Conservation (phyloP, 1,284 basidiomycete species). For the Entoloma clypeatum region DNA sequence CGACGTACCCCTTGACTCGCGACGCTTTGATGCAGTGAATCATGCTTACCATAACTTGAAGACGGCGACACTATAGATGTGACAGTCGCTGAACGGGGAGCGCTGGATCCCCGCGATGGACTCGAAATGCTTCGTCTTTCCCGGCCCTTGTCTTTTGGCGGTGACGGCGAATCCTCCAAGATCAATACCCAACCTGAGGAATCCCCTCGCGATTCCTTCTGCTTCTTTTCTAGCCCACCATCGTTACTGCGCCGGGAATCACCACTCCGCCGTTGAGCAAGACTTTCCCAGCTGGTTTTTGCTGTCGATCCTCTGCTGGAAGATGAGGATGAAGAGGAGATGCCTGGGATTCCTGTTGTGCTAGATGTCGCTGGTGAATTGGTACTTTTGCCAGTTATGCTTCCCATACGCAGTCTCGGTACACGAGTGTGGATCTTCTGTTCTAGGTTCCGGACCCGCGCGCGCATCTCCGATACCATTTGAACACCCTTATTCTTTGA, state of each 20-base stretch:
- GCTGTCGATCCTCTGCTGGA: slow-evolving; percentile 36
- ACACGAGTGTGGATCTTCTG: slow-evolving; percentile 83
- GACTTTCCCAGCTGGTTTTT: slow-evolving; percentile 39
- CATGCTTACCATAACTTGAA: slow-evolving; percentile 30
- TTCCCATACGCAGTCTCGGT: slow-evolving; percentile 73
- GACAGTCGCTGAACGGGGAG: slow-evolving; percentile 36
- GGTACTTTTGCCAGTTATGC: slow-evolving; percentile 49
- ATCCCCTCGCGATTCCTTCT: slow-evolving; percentile 48
- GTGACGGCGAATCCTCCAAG: slow-evolving; percentile 78
- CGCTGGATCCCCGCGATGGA: slow-evolving; percentile 42
- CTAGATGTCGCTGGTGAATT: slow-evolving; percentile 35
- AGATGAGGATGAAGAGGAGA: slow-evolving; percentile 35
- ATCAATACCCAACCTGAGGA: slow-evolving; percentile 77
- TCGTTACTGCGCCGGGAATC: slow-evolving; percentile 44
- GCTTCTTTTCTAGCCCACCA: slow-evolving; percentile 34
- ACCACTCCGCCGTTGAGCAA: slow-evolving; percentile 35
- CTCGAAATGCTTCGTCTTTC: slow-evolving; percentile 58
- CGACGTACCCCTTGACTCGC: slow-evolving; percentile 45
- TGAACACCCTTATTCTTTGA: slow-evolving; percentile 77
- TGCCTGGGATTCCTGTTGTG: slow-evolving; percentile 28
- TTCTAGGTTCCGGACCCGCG: slow-evolving; percentile 72
- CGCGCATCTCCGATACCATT: slow-evolving; percentile 86
- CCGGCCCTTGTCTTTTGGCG: slow-evolving; percentile 52
- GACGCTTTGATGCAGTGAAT: slow-evolving; percentile 36
- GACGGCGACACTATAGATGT: slow-evolving; percentile 38